These are phyloP conservation scores for Coemansia sp. DNA, from an alignment of 192 early-diverging fungal species.

Conservation along the genomic window DNA sequence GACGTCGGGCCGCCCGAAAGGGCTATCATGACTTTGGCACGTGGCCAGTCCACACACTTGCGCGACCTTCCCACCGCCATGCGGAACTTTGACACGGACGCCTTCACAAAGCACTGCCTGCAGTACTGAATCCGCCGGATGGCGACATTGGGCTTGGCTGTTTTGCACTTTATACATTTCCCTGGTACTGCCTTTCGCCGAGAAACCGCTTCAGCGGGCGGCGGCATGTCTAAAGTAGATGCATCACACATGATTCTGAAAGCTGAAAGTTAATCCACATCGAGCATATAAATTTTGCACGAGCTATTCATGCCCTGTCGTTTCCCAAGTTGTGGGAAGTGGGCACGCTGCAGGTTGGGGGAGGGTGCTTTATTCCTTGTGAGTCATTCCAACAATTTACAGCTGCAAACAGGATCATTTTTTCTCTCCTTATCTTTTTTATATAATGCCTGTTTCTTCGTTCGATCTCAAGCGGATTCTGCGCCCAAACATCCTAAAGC, in stretches of 20 bases:
- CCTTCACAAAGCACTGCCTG: slow-evolving; percentile 75
- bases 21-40: slow-evolving; percentile 70
- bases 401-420: too few species aligned
- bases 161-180: slow-evolving; percentile 79
- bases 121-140: slow-evolving; percentile 76
- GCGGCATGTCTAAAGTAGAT: background rate
- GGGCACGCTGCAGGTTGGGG: too few species aligned
- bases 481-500: slow-evolving; percentile 76
- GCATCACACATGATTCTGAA: slow-evolving; percentile 11
- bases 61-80: slow-evolving; percentile 58
- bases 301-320: too few species aligned
- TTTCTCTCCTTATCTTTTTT: background rate
- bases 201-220: background rate
- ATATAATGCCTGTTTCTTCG: slow-evolving; percentile 10
- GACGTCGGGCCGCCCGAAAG: slow-evolving; percentile 85
- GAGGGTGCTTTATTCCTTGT: too few species aligned
- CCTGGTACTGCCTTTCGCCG: slow-evolving; percentile 24
- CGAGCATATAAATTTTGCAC: too few species aligned
- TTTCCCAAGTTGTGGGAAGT: too few species aligned
- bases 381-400: too few species aligned
- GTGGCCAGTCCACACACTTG: slow-evolving; percentile 21
- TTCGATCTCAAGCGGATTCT: slow-evolving; percentile 65
- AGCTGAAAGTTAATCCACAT: background rate
- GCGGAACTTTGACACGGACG: slow-evolving; percentile 69
- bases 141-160: slow-evolving; percentile 58